Conservation (phyloP, 2,329 filamentous ascomycete genomes). For the Apiospora hydei region DNA sequence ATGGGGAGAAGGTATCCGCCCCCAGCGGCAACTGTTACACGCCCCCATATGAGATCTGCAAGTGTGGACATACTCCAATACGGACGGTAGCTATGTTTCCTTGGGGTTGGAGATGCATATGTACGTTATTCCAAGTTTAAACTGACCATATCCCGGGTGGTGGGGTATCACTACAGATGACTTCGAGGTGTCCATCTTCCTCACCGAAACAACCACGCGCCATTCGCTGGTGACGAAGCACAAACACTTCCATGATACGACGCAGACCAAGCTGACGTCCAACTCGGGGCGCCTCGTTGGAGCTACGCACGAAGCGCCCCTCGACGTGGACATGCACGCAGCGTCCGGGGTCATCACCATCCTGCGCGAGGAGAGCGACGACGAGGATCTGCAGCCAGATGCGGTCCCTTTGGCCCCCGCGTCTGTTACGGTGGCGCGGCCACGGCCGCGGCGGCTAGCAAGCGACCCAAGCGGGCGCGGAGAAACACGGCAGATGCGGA, state of each 20-base stretch:
- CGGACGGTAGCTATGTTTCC: neutral
- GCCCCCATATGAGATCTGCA: constrained; percentile 7
- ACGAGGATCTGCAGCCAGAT: constrained; percentile 60
- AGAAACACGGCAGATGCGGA: constrained; percentile 38
- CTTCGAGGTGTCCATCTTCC: constrained; percentile 93
- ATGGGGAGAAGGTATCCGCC: constrained; percentile 4
- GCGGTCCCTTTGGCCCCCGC: constrained; percentile 58
- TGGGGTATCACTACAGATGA: constrained; percentile 68
- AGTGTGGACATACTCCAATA: neutral
- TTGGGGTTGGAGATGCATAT: neutral
- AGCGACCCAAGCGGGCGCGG: constrained; percentile 41
- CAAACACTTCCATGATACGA: constrained; percentile 74
- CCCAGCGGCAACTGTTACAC: constrained; percentile 7
- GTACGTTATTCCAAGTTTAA: neutral
- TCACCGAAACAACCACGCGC: constrained; percentile 84
- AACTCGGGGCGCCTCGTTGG: constrained; percentile 70
- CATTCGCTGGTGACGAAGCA: constrained; percentile 88
- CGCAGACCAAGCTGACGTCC: constrained; percentile 61
- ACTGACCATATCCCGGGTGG: constrained; percentile 4
- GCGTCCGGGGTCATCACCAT: constrained; percentile 45
- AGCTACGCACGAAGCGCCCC: constrained; percentile 59
- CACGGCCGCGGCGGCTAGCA: constrained; percentile 33
- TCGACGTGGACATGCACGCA: constrained; percentile 55
- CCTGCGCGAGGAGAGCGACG: constrained; percentile 67
- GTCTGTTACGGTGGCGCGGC: constrained; percentile 38